Percentiles rank a stretch among this genome's conserved stretches.
These are phyloP conservation scores for Monosporascus sp. DNA, from an alignment of 2,329 filamentous ascomycete genomes.

Conservation along the genomic window DNA sequence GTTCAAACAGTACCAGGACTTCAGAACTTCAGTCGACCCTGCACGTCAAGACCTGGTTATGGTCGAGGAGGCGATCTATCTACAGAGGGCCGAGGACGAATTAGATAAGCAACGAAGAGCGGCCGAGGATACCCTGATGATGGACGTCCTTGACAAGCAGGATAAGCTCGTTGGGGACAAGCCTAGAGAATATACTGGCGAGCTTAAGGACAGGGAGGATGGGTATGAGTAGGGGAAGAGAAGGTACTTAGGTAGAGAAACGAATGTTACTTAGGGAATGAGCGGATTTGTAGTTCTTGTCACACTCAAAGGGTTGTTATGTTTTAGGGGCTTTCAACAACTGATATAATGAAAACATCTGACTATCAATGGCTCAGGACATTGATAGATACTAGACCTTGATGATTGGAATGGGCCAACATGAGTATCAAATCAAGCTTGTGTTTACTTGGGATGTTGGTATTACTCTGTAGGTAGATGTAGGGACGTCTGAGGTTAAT, in stretches of 20 bases:
- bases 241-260: too few species aligned
- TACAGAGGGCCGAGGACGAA: not conserved
- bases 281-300: not conserved
- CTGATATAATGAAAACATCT: too few species aligned
- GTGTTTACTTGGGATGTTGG: too few species aligned
- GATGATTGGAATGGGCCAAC: too few species aligned
- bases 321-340: too few species aligned
- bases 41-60: slow-evolving; percentile 1
- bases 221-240: too few species aligned
- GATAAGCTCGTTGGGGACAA: not conserved
- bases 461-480: not conserved
- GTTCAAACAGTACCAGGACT: not conserved
- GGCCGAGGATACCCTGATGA: not conserved
- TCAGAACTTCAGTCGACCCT: not conserved
- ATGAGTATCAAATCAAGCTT: too few species aligned
- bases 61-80: not conserved
- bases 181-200: not conserved
- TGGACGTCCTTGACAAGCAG: not conserved
- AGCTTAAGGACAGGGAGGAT: not conserved
- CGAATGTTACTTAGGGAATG: too few species aligned
- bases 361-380: too few species aligned
- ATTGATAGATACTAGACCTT: too few species aligned
- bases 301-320: not conserved
- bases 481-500: not conserved
- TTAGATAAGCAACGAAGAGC: too few species aligned